Evolutionary conservation across 2,329 filamentous ascomycete species (phyloP), one percentile per base, ranked within the genome.

Genomic region (Fusarium sterilihyphosum): DNA sequence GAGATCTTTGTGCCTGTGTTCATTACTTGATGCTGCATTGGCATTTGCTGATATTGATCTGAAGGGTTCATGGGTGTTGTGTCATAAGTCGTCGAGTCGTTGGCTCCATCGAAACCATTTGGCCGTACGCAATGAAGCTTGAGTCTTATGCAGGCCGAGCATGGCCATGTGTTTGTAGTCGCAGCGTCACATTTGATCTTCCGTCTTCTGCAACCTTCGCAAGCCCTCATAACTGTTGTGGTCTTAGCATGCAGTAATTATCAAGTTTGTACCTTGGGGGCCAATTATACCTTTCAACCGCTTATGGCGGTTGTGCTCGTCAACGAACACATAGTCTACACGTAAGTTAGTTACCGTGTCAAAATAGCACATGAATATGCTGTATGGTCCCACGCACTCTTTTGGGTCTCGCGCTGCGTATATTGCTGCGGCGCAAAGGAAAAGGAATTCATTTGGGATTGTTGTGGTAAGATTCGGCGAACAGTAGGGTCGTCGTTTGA

Each of bases 131-230:
- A 98, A 79, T 96, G 94, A 68, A 98, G 89, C 85, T 98, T 98
- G 72, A 98, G 87, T 56, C 96, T 91, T 71, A 95, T 93, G 82
- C 96, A 99, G 41, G 96, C 94, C 46, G 95, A 96, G 83, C 96
- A 98, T 35, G 96, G 96, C 96, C 96, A 98, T 43, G 94, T 95
- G 82, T 98, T 98, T 46, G 95, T 98, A 20, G 96, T 98, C 26
- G 96, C 96, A 60, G 96, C 95, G 85, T 98, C 96, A 85, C 96
- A 99, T 83, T 98, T 98, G 82, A 99, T 99, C 84, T 99, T 99
- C 80, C 96, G 91, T 83, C 95, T 92, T 71, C 96, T 90, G 81
- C 96, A 98, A 70, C 96, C 96, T 85, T 98, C 96, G 83, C 96
- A 98, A 65, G 96, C 96, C 86, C 96, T 92, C 95, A 98, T 98